A percentile compares a stretch with the other conserved stretches of the same genome.
Evolutionary conservation across 805 yeast genomes (phyloP).

Genomic region (Maudiozyma serrabonitensis): DNA sequence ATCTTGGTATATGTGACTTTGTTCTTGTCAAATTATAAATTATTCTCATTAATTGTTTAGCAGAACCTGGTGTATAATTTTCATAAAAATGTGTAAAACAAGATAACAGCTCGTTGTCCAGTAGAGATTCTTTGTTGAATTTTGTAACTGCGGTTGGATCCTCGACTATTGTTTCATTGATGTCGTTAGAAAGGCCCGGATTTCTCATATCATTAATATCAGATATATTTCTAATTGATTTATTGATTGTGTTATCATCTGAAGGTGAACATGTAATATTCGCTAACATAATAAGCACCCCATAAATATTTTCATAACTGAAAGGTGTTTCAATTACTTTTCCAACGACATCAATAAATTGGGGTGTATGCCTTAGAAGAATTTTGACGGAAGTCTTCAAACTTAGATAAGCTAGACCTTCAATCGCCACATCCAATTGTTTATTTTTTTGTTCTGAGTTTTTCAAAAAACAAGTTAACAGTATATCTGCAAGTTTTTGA

Average conservation of each 20-base stretch:
- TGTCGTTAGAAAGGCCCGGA: constrained; percentile 6
- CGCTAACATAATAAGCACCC: constrained; percentile 27
- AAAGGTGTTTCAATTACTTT: constrained; percentile 9
- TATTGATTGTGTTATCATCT: constrained; percentile 10
- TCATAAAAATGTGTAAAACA: constrained; percentile 8
- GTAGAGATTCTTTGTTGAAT: constrained; percentile 14
- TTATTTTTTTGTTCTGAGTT: constrained; percentile 1
- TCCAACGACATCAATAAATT: constrained; percentile 26
- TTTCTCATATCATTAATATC: constrained; percentile 26
- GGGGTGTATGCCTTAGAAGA: constrained; percentile 31
- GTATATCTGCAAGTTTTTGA: constrained; percentile 27
- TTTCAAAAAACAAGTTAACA: constrained; percentile 11
- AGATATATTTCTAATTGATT: constrained; percentile 22
- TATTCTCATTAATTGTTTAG: constrained; percentile 26
- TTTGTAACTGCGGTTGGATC: constrained; percentile 6
- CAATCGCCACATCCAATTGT: constrained; percentile 22
- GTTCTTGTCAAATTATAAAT: constrained; percentile 26
- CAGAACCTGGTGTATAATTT: constrained; percentile 17
- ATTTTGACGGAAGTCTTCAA: constrained; percentile 33
- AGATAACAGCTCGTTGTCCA: constrained; percentile 18
- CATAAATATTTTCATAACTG: constrained; percentile 21
- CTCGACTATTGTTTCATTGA: constrained; percentile 6
- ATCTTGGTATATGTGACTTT: constrained; percentile 16
- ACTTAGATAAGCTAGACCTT: constrained; percentile 43
- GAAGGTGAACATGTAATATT: constrained; percentile 24